Conservation (phyloP, 75 land plant species). For the Chamaecyparis obtusa region DNA sequence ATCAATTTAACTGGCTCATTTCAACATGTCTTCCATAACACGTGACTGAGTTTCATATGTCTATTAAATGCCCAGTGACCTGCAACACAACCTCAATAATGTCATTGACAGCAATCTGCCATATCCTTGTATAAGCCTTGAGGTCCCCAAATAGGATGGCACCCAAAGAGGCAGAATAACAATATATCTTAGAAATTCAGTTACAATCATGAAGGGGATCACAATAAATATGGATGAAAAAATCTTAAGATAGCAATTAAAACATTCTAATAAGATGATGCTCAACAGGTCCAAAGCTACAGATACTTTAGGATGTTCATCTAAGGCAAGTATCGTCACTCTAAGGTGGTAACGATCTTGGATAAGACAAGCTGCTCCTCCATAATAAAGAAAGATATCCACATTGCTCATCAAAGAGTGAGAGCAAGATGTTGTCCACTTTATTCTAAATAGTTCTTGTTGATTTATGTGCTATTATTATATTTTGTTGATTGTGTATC, state of each 20-base stretch:
- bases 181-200: neutral
- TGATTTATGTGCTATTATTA: neutral
- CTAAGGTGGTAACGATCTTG: neutral
- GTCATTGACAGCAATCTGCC: neutral
- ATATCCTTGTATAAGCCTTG: neutral
- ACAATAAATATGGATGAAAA: neutral
- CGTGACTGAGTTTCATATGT: neutral
- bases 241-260: neutral
- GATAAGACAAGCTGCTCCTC: neutral
- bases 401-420: neutral
- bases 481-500: neutral
- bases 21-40: neutral
- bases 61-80: neutral
- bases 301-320: neutral
- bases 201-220: neutral
- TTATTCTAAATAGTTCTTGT: no score
- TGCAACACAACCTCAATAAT: neutral
- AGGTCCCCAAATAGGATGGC: neutral
- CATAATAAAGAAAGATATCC: neutral
- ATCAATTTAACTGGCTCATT: neutral
- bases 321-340: neutral
- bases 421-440: neutral
- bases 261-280: neutral
- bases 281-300: neutral
- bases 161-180: neutral